Evolutionary conservation across 306 rosid genomes (phyloP), one percentile per base, ranked within the genome.

Genomic region (Lathyrus aphaca): DNA sequence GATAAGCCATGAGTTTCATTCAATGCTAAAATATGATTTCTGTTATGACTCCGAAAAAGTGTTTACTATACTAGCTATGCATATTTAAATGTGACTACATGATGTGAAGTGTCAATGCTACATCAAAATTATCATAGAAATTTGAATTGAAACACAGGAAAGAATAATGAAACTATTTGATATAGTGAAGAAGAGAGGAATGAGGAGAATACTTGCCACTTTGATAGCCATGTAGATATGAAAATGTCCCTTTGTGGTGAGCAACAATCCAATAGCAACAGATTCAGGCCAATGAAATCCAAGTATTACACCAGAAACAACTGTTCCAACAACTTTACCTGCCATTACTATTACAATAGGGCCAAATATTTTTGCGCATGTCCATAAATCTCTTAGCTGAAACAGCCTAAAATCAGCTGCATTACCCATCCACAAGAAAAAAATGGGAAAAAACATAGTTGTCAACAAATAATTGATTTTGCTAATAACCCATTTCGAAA

Each of bases 371-470:
- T 81, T 82, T 43, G 48, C 13, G 97, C 99, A 94, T 6, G 95
- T 91, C 57, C 2, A 43, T 0, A 54, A 0, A 3, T 77, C 55
- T 8, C 60, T 73, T n/a, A 81, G 62, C 2, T 74, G 60, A 32
- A 91, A 83, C 18, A 73, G 65, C 39, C 25, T 46, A 10, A 91
- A 50, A 83, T 77, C 77, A 67, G 89, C 89, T 27, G 78, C 92
- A 72, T 56, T 84, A 19, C 99, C 98, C 96, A 90, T 82, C 98
- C 98, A 94, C 73, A 94, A 64, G 90, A 90, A 94, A 75, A 94
- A 94, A 0, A 94, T 74, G 6, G 98, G 98, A 60, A 81, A 85
- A 76, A 86, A 94, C 50, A 94, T 61, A 29, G 88, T 78, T 32
- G 72, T 66, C 18, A 94, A 60, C 78, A 90, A 11, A 56, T 88